Conservation (phyloP, 1,284 basidiomycete species). For the Moniliophthora roreri region DNA sequence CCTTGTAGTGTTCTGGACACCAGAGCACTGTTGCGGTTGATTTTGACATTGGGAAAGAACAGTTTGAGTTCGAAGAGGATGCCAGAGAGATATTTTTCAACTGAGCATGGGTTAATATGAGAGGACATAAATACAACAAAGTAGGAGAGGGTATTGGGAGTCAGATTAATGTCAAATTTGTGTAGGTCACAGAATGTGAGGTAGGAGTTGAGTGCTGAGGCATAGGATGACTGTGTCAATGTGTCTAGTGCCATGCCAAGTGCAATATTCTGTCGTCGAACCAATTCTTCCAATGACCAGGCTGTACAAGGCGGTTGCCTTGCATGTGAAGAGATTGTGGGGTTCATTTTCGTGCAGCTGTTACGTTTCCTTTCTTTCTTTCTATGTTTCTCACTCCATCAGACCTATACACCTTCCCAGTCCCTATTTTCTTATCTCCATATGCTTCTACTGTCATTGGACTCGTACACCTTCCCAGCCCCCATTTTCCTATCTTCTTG, state of each 20-base stretch:
- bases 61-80: conserved; percentile 25
- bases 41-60: conserved; percentile 20
- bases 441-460: too few species aligned
- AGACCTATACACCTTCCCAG: too few species aligned
- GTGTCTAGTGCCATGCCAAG: conserved; percentile 19
- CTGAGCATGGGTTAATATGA: conserved; percentile 22
- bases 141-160: conserved; percentile 25
- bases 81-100: conserved; percentile 27
- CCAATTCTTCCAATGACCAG: conserved; percentile 22
- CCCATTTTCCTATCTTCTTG: too few species aligned
- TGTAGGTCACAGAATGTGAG: conserved; percentile 29
- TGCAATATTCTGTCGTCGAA: conserved; percentile 17
- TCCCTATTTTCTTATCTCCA: too few species aligned
- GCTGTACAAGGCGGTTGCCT: conserved; percentile 18
- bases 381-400: too few species aligned
- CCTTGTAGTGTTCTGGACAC: too few species aligned
- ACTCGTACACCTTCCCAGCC: too few species aligned
- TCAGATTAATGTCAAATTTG: conserved; percentile 29
- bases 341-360: not conserved
- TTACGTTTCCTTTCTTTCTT: too few species aligned
- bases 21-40: conserved; percentile 3
- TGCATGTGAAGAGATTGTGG: not conserved
- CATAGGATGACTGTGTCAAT: conserved; percentile 18
- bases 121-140: conserved; percentile 28
- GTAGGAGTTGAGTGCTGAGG: conserved; percentile 28